Base-by-base conservation (phyloP, 2,329 filamentous ascomycete genomes). In the Epicoccum sorghinum region DNA sequence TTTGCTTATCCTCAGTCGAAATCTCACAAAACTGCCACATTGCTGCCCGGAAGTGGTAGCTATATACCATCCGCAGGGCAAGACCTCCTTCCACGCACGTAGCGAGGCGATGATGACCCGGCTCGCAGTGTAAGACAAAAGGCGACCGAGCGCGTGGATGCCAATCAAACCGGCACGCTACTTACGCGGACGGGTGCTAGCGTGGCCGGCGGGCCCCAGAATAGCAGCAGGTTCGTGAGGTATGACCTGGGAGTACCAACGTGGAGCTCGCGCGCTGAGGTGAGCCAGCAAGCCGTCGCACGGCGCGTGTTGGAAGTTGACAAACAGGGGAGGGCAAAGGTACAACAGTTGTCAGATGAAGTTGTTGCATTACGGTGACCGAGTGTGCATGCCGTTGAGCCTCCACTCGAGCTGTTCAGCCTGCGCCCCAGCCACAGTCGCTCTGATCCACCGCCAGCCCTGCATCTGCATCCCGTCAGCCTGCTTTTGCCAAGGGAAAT, bases 181-280 rank as follows among this genome's bases (percentile, higher is more conserved):
- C 51, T 25, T 35, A 35, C 30, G 51, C 43, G 44, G 41, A 50
- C 48, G 13, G 25, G 51, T 56, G 36, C 54, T 52, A 54, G 45
- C 45, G 40, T 43, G 27, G 27, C 27, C 18, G 27, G 27, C 9
- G 51, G 54, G 27, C 33, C 64, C 59, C 33, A 59, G 57, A 65
- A 66, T 66, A 68, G 65, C 60, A 66, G 54, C 64, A 59, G 60
- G 58, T 57, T 62, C 60, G 23, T 47, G 37, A 59, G 58, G 55
- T 58, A 13, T n/a, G 13, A 33, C 32, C 9, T 33, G 32, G 32
- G 32, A 4, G 32, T 12, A 13, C 32, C 5, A n/a, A 4, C 13
- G 32, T 4, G 7, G 32, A 4, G 32, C 32, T 13, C 4, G 4
- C 32, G 29, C 53, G 61, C 58, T 63, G 57, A 62, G 50, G 56